Percentiles rank a stretch among this genome's conserved stretches.
Evolutionary conservation across 148 eudicot genomes (phyloP).

Genomic region (Persicaria tinctoria): DNA sequence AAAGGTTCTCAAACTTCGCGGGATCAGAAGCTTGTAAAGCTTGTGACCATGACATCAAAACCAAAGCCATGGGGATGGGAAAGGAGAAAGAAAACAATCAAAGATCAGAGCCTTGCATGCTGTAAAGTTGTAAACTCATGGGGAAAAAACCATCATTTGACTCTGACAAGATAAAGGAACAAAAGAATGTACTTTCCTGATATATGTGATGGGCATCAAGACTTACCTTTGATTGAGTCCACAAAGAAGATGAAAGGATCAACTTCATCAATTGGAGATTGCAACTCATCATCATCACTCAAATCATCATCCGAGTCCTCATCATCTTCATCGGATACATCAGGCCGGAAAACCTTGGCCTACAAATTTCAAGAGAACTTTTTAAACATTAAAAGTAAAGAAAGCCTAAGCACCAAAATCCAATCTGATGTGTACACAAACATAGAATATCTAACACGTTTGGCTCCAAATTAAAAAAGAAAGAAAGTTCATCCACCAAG

Average conservation of each 20-base stretch:
- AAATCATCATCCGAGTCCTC: conserved; percentile 83
- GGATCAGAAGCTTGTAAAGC: conserved; percentile 83
- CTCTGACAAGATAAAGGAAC: background rate
- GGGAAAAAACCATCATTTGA: background rate
- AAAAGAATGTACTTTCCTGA: background rate
- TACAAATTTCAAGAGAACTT: conserved; percentile 15
- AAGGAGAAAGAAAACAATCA: background rate
- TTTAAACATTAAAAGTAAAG: background rate
- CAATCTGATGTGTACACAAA: background rate
- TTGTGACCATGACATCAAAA: conserved; percentile 10
- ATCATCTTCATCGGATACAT: conserved; percentile 42
- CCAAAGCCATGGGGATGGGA: background rate
- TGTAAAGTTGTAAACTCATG: background rate
- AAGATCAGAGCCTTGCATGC: background rate
- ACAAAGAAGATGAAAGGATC: conserved; percentile 91
- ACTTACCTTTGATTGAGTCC: conserved; percentile 68
- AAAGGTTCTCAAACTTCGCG: conserved; percentile 67
- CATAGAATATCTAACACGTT: background rate
- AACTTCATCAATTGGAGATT: conserved; percentile 85
- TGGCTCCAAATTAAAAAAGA: background rate
- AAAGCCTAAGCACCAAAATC: background rate
- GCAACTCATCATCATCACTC: conserved; percentile 91
- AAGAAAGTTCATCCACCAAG: too few relatives aligned
- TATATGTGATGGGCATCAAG: background rate
- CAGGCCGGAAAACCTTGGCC: conserved; percentile 78